These are phyloP conservation scores for Forsythia viridissima DNA, from an alignment of 257 asterid genomes.

Conservation along the genomic window DNA sequence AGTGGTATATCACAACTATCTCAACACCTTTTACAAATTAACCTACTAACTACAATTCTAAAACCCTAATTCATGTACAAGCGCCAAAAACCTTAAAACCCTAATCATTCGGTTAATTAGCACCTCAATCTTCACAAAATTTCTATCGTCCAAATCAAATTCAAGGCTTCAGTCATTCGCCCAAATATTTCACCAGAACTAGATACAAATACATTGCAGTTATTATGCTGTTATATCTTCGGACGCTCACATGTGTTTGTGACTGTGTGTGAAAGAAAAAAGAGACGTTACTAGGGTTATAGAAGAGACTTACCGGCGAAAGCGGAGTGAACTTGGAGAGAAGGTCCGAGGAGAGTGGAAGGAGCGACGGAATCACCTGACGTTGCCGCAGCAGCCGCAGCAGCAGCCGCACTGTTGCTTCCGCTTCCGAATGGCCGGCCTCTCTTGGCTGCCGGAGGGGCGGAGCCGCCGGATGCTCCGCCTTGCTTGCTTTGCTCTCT, in stretches of 20 bases:
- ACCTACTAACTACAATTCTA: conserved; percentile 9
- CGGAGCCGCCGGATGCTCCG: conserved; percentile 70
- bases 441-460: conserved; percentile 76
- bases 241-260: not conserved
- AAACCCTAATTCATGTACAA: not conserved
- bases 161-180: conserved; percentile 11
- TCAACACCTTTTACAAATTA: conserved; percentile 15
- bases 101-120: not conserved
- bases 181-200: not conserved
- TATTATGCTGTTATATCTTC: conserved; percentile 4
- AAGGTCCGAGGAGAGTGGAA: conserved; percentile 82
- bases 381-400: conserved; percentile 43
- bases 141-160: not conserved
- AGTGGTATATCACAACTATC: not conserved
- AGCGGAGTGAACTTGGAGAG: conserved; percentile 86
- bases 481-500: conserved; percentile 75
- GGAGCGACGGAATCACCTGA: conserved; percentile 72
- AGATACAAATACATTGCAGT: not conserved
- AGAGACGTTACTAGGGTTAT: conserved; percentile 29
- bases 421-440: conserved; percentile 92
- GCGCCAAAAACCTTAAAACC: conserved; percentile 10
- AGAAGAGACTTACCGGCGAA: conserved; percentile 67
- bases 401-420: conserved; percentile 45
- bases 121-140: not conserved
- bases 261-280: no score